Conservation (phyloP, 257 asterid species). For the Fraxinus cuspidata region DNA sequence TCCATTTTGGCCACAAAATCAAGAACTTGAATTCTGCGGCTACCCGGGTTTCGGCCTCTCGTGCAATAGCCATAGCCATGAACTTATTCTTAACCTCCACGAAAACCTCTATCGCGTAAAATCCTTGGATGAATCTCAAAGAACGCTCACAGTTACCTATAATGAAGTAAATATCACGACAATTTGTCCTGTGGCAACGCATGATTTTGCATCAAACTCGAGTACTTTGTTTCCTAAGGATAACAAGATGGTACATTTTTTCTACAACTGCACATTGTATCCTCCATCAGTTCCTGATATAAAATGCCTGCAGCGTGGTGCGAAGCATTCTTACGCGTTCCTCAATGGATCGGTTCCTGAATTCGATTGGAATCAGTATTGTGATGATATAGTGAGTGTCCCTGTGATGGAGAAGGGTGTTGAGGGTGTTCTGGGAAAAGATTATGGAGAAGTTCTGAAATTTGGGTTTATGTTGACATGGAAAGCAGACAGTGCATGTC, state of each 20-base stretch:
- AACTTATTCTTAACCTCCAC: slow-evolving; percentile 9
- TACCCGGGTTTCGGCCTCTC: slow-evolving; percentile 19
- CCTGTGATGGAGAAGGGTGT: neutral
- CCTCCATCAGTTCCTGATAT: slow-evolving; percentile 17
- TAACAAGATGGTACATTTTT: slow-evolving; percentile 12
- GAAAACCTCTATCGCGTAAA: slow-evolving; percentile 15
- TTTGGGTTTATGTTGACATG: slow-evolving; percentile 18
- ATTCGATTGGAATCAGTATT: slow-evolving; percentile 15
- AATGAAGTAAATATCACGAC: neutral
- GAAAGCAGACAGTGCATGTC: slow-evolving; percentile 18
- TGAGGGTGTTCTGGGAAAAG: neutral
- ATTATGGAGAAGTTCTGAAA: neutral
- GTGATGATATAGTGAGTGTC: slow-evolving; percentile 14
- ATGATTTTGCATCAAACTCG: slow-evolving; percentile 8
- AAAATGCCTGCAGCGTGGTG: slow-evolving; percentile 4
- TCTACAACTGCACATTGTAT: slow-evolving; percentile 20
- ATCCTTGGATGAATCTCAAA: slow-evolving; percentile 2
- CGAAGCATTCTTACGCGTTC: slow-evolving; percentile 16
- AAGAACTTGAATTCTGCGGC: slow-evolving; percentile 1
- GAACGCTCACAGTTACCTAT: slow-evolving; percentile 7
- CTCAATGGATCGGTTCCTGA: slow-evolving; percentile 6
- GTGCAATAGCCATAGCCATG: neutral
- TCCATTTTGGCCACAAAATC: slow-evolving; percentile 22
- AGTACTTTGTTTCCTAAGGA: neutral
- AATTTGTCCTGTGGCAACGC: slow-evolving; percentile 5